phyloP scores from a whole-genome alignment of 352 stramenopile genomes.

The Aphanomyces astaci region DNA sequence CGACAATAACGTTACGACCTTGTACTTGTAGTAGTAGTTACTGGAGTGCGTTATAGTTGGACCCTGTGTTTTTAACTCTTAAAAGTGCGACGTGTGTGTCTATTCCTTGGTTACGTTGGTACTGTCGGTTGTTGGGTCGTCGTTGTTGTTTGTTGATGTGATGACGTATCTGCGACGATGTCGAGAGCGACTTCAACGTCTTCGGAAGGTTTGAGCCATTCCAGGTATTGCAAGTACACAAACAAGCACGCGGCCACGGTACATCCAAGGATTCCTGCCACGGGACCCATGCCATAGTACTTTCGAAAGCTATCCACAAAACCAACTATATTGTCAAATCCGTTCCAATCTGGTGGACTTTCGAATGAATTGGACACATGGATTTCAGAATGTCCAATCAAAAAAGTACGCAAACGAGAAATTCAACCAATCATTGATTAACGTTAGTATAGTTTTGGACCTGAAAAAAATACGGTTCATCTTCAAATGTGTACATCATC shows the following conservation, averaged over 20 bases:
- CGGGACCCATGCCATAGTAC: constrained; percentile 49
- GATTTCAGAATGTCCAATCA: constrained; percentile 14
- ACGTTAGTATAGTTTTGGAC: no score
- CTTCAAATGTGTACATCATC: no score
- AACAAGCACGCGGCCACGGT: constrained; percentile 55
- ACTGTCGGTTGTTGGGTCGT: neutral
- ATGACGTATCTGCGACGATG: constrained; percentile 19
- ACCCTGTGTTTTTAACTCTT: no score
- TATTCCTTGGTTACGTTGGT: neutral
- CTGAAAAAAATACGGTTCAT: no score
- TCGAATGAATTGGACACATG: neutral
- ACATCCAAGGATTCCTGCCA: constrained; percentile 53
- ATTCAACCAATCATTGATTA: no score
- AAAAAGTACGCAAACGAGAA: no score
- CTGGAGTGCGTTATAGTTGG: no score
- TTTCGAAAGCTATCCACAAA: constrained; percentile 20
- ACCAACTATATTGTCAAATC: no score
- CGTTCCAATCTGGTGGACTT: neutral
- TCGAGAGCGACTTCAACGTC: constrained; percentile 59
- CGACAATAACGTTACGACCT: no score
- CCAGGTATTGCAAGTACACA: constrained; percentile 48
- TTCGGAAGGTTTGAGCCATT: constrained; percentile 43
- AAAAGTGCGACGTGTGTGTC: no score
- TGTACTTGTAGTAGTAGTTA: no score
- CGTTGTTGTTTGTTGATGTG: neutral